Base-by-base conservation (phyloP, 2,329 filamentous ascomycete species). In the Pseudogymnoascus sp. region DNA sequence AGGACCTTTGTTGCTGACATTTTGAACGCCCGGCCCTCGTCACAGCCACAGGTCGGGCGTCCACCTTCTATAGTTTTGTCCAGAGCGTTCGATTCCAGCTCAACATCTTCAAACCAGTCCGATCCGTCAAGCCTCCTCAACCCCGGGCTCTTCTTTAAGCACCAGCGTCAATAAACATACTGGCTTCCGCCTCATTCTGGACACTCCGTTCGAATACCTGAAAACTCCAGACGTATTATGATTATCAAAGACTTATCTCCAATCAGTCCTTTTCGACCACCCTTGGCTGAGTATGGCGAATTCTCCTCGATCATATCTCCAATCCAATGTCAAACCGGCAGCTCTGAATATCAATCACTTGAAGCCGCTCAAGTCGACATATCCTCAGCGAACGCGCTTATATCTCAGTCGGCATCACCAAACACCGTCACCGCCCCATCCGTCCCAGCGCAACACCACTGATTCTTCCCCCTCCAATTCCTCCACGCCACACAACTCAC, bases 391-490 rank as follows among this genome's bases (percentile, higher is more conserved):
- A 17, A 31, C 23, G 8, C n/a, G 1, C n/a, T 1, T 26, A 53
- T 6, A 53, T 38, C 59, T 61, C 59, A 61, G 2, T 61, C 59
- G 1, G 23, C 59, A n/a, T 61, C 59, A 9, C 83, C 83, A 74
- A 84, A 88, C 10, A 87, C 84, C 0, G 84, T 86, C n/a, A 86
- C 85, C 15, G 84, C 77, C 4, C 85, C 85, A 60, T 84, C 86
- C 23, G 83, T 86, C n/a, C 84, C 84, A 40, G 83, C 85, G 11
- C 83, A 85, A 65, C 84, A 87, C 71, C 85, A 87, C 72, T 87
- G 84, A 65, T 86, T 81, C 5, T 84, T 85, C 74, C 83, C 85
- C 17, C 85, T 85, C 60, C 78, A 77, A 31, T 86, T 83, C 64
- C 82, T 82, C 85, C 85, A 88, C 2, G 84, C 81, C 62, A 87